These are phyloP conservation scores for Jasminum sambac DNA, from an alignment of 257 asterid species.

Conservation along the genomic window DNA sequence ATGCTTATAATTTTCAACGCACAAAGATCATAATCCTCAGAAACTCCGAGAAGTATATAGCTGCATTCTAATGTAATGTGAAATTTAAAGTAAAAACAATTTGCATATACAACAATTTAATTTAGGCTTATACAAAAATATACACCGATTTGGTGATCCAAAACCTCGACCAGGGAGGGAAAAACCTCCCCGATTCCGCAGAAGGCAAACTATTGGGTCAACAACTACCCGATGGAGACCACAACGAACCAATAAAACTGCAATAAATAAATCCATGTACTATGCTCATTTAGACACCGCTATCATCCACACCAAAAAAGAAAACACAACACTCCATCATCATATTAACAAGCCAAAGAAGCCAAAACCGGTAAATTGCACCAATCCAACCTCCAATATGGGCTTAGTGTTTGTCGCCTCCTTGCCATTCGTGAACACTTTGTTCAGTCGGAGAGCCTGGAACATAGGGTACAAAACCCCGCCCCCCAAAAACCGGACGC, in stretches of 20 bases:
- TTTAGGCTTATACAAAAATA: constrained; percentile 13
- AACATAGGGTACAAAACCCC: constrained; percentile 59
- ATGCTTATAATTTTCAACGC: neutral
- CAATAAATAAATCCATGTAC: constrained; percentile 14
- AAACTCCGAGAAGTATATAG: neutral
- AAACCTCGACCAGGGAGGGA: constrained; percentile 19
- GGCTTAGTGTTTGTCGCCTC: constrained; percentile 24
- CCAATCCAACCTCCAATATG: neutral
- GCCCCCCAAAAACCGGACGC: constrained; percentile 75
- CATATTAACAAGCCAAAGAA: constrained; percentile 4
- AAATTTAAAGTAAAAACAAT: neutral
- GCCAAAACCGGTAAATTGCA: constrained; percentile 4
- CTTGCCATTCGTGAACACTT: constrained; percentile 40
- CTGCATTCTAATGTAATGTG: neutral
- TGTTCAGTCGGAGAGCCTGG: constrained; percentile 61
- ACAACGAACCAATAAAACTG: constrained; percentile 19
- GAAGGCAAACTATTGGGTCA: constrained; percentile 22
- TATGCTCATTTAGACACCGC: constrained; percentile 10
- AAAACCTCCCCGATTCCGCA: constrained; percentile 29
- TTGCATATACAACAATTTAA: constrained; percentile 14
- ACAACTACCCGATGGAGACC: constrained; percentile 10
- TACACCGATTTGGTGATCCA: constrained; percentile 46
- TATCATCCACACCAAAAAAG: neutral
- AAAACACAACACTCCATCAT: neutral
- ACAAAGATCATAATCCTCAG: neutral